Percentiles rank a stretch among this genome's conserved stretches.
Evolutionary conservation across 805 yeast genomes (phyloP).

Genomic region (Wickerhamiella dianesei): DNA sequence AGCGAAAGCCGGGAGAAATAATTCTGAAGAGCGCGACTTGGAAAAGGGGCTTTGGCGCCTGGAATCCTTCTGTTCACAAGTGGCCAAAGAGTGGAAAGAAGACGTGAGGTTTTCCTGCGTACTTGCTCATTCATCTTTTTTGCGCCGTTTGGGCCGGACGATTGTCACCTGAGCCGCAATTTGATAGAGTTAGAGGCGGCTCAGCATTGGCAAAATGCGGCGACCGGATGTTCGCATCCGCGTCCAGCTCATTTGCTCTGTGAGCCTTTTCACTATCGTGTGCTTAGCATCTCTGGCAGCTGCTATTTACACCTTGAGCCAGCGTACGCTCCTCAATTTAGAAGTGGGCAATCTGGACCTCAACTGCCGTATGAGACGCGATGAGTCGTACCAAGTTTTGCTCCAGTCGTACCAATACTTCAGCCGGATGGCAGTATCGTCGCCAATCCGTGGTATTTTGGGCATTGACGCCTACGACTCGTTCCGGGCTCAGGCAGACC

Average conservation of each 20-base stretch:
- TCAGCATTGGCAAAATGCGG: conserved; percentile 5
- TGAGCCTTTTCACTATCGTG: conserved; percentile 51
- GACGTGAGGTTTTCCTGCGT: neutral
- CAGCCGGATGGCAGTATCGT: conserved; percentile 10
- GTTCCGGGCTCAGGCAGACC: conserved; percentile 3
- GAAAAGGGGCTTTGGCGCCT: neutral
- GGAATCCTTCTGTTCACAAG: no score
- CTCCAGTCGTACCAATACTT: conserved; percentile 7
- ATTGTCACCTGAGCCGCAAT: no score
- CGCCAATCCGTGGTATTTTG: conserved; percentile 11
- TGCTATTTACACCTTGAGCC: conserved; percentile 27
- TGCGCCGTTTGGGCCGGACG: no score
- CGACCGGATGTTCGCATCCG: conserved; percentile 43
- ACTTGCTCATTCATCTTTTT: neutral
- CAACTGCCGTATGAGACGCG: conserved; percentile 13
- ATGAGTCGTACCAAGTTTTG: conserved; percentile 14
- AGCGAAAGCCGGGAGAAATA: neutral
- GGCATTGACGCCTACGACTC: conserved; percentile 1
- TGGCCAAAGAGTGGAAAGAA: neutral
- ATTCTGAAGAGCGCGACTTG: neutral
- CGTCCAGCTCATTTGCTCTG: conserved; percentile 61
- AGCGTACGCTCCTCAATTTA: conserved; percentile 26
- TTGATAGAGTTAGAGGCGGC: no score
- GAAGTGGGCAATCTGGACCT: conserved; percentile 18
- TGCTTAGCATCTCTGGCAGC: conserved; percentile 62